Percentiles rank a stretch among this genome's conserved stretches.
These are phyloP conservation scores for Zymoseptoria crescenta DNA, from an alignment of 2,329 filamentous ascomycete species.

Conservation along the genomic window DNA sequence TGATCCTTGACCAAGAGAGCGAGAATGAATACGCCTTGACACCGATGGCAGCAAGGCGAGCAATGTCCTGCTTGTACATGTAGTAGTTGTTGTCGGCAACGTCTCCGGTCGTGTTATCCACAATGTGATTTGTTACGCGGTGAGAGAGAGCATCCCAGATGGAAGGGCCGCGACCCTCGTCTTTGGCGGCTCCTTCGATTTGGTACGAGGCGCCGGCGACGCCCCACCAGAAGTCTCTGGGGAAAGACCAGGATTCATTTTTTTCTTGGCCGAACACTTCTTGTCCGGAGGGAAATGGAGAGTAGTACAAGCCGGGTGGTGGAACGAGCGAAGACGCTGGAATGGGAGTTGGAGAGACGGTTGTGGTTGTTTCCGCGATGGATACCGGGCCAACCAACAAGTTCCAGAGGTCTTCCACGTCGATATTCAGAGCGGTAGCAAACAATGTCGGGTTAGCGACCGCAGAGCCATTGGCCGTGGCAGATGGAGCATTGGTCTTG, in stretches of 20 bases:
- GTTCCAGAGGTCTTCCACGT: slow-evolving; percentile 27
- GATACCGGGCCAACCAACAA: slow-evolving; percentile 25
- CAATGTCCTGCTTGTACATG: slow-evolving; percentile 17
- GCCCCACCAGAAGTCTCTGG: slow-evolving; percentile 26
- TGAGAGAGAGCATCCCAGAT: slow-evolving; percentile 23
- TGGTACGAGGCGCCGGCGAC: slow-evolving; percentile 30
- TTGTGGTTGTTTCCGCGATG: slow-evolving; percentile 18
- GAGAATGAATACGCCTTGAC: slow-evolving; percentile 35
- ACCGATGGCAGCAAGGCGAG: slow-evolving; percentile 34
- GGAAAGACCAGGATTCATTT: slow-evolving; percentile 18
- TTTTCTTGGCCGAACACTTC: slow-evolving; percentile 24
- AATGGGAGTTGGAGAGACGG: slow-evolving; percentile 26
- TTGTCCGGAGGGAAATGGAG: slow-evolving; percentile 26
- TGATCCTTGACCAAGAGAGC: slow-evolving; percentile 43
- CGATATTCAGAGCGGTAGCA: slow-evolving; percentile 16
- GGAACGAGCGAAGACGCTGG: slow-evolving; percentile 28
- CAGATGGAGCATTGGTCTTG: slow-evolving; percentile 11
- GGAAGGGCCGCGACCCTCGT: slow-evolving; percentile 26
- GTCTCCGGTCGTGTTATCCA: slow-evolving; percentile 26
- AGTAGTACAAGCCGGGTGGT: slow-evolving; percentile 28
- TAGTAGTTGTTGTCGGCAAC: slow-evolving; percentile 11
- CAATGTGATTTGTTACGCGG: slow-evolving; percentile 28
- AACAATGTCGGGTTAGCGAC: slow-evolving; percentile 15
- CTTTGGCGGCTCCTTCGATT: slow-evolving; percentile 26
- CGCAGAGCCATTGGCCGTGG: slow-evolving; percentile 9